These are phyloP conservation scores for Fusarium musae DNA, from an alignment of 2,329 filamentous ascomycete genomes.

Conservation along the genomic window DNA sequence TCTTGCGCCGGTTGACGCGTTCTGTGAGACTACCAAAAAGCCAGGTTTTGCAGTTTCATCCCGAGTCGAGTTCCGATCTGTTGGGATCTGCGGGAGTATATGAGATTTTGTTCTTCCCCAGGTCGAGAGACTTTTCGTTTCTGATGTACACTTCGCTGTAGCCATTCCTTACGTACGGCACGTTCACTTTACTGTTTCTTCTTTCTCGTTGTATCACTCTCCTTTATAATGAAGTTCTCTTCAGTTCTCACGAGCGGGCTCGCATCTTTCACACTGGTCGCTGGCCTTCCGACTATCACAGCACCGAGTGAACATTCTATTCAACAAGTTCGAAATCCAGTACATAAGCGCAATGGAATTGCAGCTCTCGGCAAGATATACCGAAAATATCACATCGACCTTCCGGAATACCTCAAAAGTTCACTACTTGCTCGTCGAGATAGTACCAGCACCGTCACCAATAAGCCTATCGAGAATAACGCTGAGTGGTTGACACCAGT, in stretches of 20 bases:
- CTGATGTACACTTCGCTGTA: not conserved
- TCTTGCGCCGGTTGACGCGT: constrained; percentile 14
- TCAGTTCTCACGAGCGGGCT: constrained; percentile 26
- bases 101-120: not conserved
- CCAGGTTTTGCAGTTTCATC: not conserved
- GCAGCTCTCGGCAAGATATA: constrained; percentile 49
- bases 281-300: constrained; percentile 7
- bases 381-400: constrained; percentile 50
- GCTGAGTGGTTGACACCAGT: constrained; percentile 54
- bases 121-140: too few relatives aligned
- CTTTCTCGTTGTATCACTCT: not conserved
- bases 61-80: constrained; percentile 4
- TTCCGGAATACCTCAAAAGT: constrained; percentile 41
- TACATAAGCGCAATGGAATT: constrained; percentile 49
- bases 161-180: not conserved
- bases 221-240: constrained; percentile 30
- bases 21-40: not conserved
- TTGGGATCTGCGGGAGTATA: constrained; percentile 14
- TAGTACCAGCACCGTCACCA: constrained; percentile 44
- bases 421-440: constrained; percentile 42
- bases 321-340: constrained; percentile 51
- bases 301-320: constrained; percentile 38
- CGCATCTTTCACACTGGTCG: constrained; percentile 14
- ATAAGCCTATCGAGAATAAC: constrained; percentile 47
- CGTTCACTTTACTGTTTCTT: constrained; percentile 2